Conservation (phyloP, 2,329 filamentous ascomycete species). For the Alternaria sp. region DNA sequence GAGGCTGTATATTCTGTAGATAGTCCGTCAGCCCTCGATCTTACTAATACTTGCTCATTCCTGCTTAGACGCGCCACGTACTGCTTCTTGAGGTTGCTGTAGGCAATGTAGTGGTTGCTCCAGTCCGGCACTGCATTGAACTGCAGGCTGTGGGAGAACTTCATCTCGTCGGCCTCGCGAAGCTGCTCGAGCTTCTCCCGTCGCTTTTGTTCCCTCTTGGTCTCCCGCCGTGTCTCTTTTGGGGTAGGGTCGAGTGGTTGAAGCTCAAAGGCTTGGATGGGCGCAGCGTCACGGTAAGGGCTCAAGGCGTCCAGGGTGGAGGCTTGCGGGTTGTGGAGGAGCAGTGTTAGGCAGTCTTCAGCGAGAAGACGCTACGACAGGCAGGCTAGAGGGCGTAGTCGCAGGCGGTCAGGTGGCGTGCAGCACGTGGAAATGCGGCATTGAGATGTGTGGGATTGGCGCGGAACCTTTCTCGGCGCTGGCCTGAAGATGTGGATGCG, state of each 20-base stretch:
- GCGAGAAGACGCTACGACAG: slow-evolving; percentile 5
- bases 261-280: slow-evolving; percentile 40
- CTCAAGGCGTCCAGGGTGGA: slow-evolving; percentile 37
- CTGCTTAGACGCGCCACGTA: slow-evolving; percentile 54
- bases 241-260: slow-evolving; percentile 24
- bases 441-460: slow-evolving; percentile 15
- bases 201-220: slow-evolving; percentile 53
- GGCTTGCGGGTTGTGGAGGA: slow-evolving; percentile 5
- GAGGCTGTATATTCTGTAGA: slow-evolving; percentile 83
- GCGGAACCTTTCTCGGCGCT: slow-evolving; percentile 3
- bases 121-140: slow-evolving; percentile 99
- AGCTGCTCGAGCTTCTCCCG: slow-evolving; percentile 72
- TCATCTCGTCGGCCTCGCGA: slow-evolving; percentile 85
- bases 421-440: slow-evolving; percentile 11
- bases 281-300: slow-evolving; percentile 23
- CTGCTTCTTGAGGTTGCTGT: slow-evolving; percentile 99
- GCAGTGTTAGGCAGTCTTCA: not conserved
- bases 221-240: slow-evolving; percentile 19
- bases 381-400: slow-evolving; percentile 9
- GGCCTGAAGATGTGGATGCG: slow-evolving; percentile 3
- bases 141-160: slow-evolving; percentile 99
- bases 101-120: slow-evolving; percentile 97
- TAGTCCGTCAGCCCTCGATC: slow-evolving; percentile 26
- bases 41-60: not conserved
- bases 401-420: slow-evolving; percentile 13